Conservation (phyloP, 2,329 filamentous ascomycete genomes). For the Fusarium lyarnte region DNA sequence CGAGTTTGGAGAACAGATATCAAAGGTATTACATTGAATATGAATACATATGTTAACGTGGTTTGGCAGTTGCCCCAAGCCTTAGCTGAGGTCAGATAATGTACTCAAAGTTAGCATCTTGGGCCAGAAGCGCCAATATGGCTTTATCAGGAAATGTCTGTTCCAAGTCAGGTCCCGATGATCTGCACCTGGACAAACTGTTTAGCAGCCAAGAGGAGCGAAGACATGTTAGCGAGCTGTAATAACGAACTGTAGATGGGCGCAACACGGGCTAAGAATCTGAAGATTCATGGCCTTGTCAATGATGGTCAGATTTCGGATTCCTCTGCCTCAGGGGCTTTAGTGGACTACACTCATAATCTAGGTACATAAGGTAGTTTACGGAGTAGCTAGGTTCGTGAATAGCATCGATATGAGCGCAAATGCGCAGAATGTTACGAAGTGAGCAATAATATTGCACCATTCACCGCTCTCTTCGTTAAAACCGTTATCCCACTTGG, state of each 20-base stretch:
- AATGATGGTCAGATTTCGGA: conserved; percentile 2
- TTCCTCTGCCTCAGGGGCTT: neutral
- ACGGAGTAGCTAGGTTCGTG: neutral
- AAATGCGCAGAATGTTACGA: conserved; percentile 13
- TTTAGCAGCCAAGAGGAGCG: neutral
- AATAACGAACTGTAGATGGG: neutral
- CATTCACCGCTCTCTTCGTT: conserved; percentile 22
- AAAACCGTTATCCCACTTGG: neutral
- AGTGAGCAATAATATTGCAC: conserved; percentile 1
- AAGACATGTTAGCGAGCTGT: neutral
- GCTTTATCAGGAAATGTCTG: neutral
- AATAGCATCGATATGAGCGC: neutral
- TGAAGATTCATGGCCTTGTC: neutral
- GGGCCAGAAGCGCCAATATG: neutral
- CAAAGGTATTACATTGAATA: neutral
- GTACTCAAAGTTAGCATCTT: neutral
- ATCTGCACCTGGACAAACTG: neutral
- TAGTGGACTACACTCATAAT: neutral
- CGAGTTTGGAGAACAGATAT: conserved; percentile 2
- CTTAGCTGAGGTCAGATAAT: neutral
- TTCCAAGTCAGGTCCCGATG: neutral
- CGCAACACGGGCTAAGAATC: conserved; percentile 3
- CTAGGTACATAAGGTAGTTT: too few relatives aligned
- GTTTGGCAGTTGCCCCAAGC: neutral
- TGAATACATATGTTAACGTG: neutral